Percentiles rank a stretch among this genome's conserved stretches.
Evolutionary conservation across 129 eudicot species (phyloP).

Genomic region (Helianthus annuus): HanXRQr2.0-SUNRISE NC_035448.2:113367309-113367808

Average conservation of each 20-base stretch:
- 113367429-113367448: conserved; percentile 89
- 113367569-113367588: conserved; percentile 84
- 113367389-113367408: conserved; percentile 92
- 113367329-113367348: not conserved
- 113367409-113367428: conserved; percentile 73
- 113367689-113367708: conserved; percentile 87
- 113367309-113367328: not conserved
- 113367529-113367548: conserved; percentile 86
- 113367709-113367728: conserved; percentile 68
- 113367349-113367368: not conserved
- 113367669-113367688: conserved; percentile 71
- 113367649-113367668: conserved; percentile 63
- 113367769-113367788: conserved; percentile 66
- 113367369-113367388: conserved; percentile 70
- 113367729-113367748: conserved; percentile 88
- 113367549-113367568: conserved; percentile 91
- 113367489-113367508: not conserved
- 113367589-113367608: conserved; percentile 84
- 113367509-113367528: conserved; percentile 37
- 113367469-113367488: not conserved
- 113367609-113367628: conserved; percentile 85
- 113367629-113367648: conserved; percentile 79
- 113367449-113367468: conserved; percentile 66
- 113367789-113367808: conserved; percentile 76
- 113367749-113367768: conserved; percentile 84